Percentiles rank a stretch among this genome's conserved stretches.
phyloP scores from a whole-genome alignment of 257 asterid species.

The Solanum sitiens region DNA sequence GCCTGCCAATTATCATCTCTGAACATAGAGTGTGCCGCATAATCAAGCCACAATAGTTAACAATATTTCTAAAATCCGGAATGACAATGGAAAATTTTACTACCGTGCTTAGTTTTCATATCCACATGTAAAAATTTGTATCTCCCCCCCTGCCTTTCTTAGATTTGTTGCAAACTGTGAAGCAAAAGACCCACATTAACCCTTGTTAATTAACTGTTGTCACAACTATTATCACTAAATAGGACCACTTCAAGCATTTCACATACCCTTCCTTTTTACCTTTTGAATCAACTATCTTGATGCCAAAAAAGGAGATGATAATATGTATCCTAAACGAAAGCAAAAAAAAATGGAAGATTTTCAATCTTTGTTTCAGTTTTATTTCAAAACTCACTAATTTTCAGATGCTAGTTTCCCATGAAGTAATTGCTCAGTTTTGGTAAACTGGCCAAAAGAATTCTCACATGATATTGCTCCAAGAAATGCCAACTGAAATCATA shows the following conservation, averaged over 20 bases:
- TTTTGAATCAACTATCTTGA: background rate
- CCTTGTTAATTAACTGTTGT: background rate
- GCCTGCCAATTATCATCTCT: background rate
- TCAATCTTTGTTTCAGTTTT: background rate
- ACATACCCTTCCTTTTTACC: background rate
- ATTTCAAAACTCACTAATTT: background rate
- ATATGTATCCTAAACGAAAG: background rate
- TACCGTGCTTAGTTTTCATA: background rate
- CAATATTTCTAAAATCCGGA: background rate
- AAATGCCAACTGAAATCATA: background rate
- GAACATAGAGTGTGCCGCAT: no score
- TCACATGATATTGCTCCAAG: background rate
- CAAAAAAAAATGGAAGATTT: background rate
- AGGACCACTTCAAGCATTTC: background rate
- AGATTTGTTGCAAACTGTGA: background rate
- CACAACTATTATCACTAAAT: background rate
- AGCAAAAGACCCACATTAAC: background rate
- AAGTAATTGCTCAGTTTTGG: background rate
- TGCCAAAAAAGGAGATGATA: background rate
- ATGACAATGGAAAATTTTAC: background rate
- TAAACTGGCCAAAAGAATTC: background rate
- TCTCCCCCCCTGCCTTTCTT: background rate
- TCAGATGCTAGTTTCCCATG: background rate
- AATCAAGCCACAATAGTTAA: background rate
- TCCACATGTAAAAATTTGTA: background rate